Base-by-base conservation (phyloP, 495 filamentous ascomycete species). In the Podospora fimiseda region DNA sequence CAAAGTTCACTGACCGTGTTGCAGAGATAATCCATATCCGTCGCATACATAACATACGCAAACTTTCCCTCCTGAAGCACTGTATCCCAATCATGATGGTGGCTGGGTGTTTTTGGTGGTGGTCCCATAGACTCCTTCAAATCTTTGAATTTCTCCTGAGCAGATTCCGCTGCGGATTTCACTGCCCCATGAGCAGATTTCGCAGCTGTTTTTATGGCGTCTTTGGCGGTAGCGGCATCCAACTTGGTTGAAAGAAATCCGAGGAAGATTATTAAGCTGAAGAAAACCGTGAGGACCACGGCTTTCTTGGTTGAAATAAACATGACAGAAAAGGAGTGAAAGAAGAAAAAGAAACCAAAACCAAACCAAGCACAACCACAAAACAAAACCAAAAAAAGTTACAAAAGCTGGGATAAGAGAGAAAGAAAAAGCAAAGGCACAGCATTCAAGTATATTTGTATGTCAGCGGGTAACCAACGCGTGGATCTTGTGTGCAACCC, bases 21-120 rank as follows among this genome's bases (percentile, higher is more conserved):
- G n/a, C 44, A 47, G 11, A 47, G 44, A 16, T 47, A 47, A 15
- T 15, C n/a, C 37, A 14, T 4, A 30, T 51, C 22, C 4, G 30
- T 50, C 2, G 37, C 11, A 14, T 39, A 50, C 36, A 21, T 27
- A n/a, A 50, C 44, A 9, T 47, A 50, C 6, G 47, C 37, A 40
- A 39, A 50, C 22, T n/a, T 44, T 6, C 20, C 41, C 15, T 41
- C 13, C 8, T 13, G 16, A 27, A 15, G 49, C 19, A 50, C 20
- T 4, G 20, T 13, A 27, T 20, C 22, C 21, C 37, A 11, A 13
- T 24, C 22, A 6, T 36, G 27, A 11, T 33, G 27, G 27, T 33
- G 11, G 27, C 27, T 33, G 27, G 27, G 27, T 14, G 14, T n/a
- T n/a, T 41, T n/a, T 18, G 39, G 39, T n/a, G 39, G 39, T 37